Conservation (phyloP, 2,329 filamentous ascomycete genomes). For the Rutstroemia sydowiana region DNA sequence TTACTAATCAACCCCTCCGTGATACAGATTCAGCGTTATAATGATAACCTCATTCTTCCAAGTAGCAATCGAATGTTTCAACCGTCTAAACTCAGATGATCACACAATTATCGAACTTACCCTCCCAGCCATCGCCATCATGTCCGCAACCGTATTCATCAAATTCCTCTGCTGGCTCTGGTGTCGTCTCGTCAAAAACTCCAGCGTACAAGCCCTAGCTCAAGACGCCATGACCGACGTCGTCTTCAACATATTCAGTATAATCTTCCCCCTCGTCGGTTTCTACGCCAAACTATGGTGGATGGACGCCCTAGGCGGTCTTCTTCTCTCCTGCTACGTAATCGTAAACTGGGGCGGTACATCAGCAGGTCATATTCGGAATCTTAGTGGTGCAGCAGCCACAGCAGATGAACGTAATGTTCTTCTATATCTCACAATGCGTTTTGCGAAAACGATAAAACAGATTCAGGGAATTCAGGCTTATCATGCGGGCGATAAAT, state of each 20-base stretch:
- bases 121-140: slow-evolving; percentile 46
- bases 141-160: slow-evolving; percentile 48
- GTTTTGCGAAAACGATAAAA: slow-evolving; percentile 45
- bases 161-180: slow-evolving; percentile 55
- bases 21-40: slow-evolving; percentile 44
- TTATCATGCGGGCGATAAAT: slow-evolving; percentile 55
- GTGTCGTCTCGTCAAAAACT: slow-evolving; percentile 53
- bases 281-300: slow-evolving; percentile 54
- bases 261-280: slow-evolving; percentile 57
- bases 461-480: slow-evolving; percentile 48
- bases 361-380: slow-evolving; percentile 50
- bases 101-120: slow-evolving; percentile 44
- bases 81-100: slow-evolving; percentile 44
- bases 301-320: slow-evolving; percentile 56
- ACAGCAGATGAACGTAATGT: slow-evolving; percentile 45
- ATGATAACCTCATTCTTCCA: slow-evolving; percentile 58
- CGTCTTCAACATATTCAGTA: slow-evolving; percentile 55
- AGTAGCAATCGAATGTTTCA: slow-evolving; percentile 52
- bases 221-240: slow-evolving; percentile 60
- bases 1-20: not conserved
- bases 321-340: slow-evolving; percentile 56
- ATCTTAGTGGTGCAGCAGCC: slow-evolving; percentile 51
- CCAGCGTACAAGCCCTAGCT: slow-evolving; percentile 55
- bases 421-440: slow-evolving; percentile 51
- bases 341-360: slow-evolving; percentile 63